Evolutionary conservation across 2,329 filamentous ascomycete species (phyloP).

Genomic region (Colletotrichum somersetense): DNA sequence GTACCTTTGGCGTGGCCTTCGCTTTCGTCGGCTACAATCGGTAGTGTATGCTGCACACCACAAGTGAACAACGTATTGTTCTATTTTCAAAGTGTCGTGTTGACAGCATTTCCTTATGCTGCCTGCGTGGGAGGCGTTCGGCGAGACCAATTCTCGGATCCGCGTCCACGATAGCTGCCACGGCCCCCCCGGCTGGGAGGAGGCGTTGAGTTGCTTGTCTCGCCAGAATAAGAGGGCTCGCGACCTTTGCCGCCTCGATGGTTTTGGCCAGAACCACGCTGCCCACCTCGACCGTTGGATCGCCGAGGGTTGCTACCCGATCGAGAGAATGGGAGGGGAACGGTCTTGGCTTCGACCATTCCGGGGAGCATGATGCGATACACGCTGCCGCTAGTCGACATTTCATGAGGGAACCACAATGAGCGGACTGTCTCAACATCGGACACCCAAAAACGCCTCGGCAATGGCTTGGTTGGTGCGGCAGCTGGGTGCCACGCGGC

Average conservation of each 20-base stretch:
- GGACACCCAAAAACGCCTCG: slow-evolving; percentile 61
- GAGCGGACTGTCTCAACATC: slow-evolving; percentile 53
- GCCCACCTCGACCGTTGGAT: slow-evolving; percentile 43
- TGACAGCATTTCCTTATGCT: slow-evolving; percentile 19
- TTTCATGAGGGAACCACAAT: slow-evolving; percentile 45
- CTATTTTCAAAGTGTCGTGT: background rate
- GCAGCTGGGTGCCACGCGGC: slow-evolving; percentile 72
- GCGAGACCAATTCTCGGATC: slow-evolving; percentile 58
- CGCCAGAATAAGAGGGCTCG: slow-evolving; percentile 40
- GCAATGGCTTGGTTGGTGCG: slow-evolving; percentile 66
- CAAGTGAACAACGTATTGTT: background rate
- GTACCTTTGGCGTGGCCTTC: slow-evolving; percentile 18
- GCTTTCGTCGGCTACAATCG: slow-evolving; percentile 23
- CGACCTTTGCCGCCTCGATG: slow-evolving; percentile 43
- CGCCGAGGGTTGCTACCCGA: slow-evolving; percentile 51
- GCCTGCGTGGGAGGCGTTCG: slow-evolving; percentile 38
- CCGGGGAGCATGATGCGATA: slow-evolving; percentile 57
- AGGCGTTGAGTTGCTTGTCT: slow-evolving; percentile 40
- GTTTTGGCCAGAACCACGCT: slow-evolving; percentile 40
- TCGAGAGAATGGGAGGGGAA: slow-evolving; percentile 54
- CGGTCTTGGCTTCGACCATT: slow-evolving; percentile 54
- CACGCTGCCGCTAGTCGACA: slow-evolving; percentile 40
- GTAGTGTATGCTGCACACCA: slow-evolving; percentile 11
- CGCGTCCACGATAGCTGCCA: slow-evolving; percentile 56
- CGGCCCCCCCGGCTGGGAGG: slow-evolving; percentile 53